Conservation (phyloP, 169 alveolate species). For the Plasmodium berghei region DNA sequence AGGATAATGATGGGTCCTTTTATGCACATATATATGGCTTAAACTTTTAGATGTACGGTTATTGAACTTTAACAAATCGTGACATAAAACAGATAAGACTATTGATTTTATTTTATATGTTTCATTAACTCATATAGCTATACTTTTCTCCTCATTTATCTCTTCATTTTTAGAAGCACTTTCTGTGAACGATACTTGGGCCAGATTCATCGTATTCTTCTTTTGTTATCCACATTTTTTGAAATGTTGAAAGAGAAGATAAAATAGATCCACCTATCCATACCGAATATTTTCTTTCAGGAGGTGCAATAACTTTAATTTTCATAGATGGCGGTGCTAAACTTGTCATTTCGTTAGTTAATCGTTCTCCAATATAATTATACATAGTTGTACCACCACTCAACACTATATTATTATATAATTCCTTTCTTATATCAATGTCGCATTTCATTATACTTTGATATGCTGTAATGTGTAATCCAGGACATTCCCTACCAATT, state of each 20-base stretch:
- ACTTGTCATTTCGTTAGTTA: constrained; percentile 96
- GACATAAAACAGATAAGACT: too few relatives aligned
- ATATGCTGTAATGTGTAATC: constrained; percentile 96
- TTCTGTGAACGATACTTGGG: constrained; percentile 98
- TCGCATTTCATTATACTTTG: constrained; percentile 97
- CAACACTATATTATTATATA: constrained; percentile 95
- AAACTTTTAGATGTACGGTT: too few relatives aligned
- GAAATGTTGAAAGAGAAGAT: constrained; percentile 96
- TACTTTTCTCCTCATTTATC: too few relatives aligned
- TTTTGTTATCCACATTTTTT: constrained; percentile 98
- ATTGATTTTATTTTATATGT: too few relatives aligned
- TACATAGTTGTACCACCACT: constrained; percentile 99
- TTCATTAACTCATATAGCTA: too few relatives aligned
- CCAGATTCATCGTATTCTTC: constrained; percentile 99
- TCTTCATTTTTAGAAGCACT: constrained; percentile 91
- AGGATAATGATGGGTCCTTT: too few relatives aligned
- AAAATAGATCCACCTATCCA: constrained; percentile 99
- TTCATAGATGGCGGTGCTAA: constrained; percentile 97
- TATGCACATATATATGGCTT: too few relatives aligned
- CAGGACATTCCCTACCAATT: constrained; percentile 96
- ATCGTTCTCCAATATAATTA: constrained; percentile 97
- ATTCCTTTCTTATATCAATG: constrained; percentile 96
- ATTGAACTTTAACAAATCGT: too few relatives aligned
- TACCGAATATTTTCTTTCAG: constrained; percentile 98
- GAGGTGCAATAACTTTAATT: constrained; percentile 98